These are phyloP conservation scores for Tulasnella sp. DNA, from an alignment of 768 basidiomycete genomes.

Conservation along the genomic window DNA sequence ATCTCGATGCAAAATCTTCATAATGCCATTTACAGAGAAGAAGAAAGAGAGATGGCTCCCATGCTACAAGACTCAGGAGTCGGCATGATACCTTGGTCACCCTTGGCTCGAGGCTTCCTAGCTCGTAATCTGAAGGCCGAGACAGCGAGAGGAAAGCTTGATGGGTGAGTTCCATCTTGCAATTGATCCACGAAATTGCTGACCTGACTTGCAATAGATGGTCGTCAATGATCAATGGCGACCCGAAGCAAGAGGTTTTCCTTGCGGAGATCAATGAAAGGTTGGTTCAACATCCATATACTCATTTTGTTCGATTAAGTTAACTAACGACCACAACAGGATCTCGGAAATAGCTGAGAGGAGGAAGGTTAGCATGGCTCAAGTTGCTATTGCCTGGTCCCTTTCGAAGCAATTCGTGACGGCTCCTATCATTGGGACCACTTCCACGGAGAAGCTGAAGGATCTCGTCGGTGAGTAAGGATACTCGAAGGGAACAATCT, in stretches of 20 bases:
- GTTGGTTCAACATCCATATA: not conserved
- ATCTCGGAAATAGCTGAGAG: slow-evolving; percentile 5
- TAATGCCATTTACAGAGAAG: slow-evolving; percentile 31
- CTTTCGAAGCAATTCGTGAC: slow-evolving; percentile 21
- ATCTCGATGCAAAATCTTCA: slow-evolving; percentile 31
- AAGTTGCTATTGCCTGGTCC: slow-evolving; percentile 25
- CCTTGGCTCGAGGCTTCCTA: slow-evolving; percentile 32
- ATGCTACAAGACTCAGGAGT: slow-evolving; percentile 28
- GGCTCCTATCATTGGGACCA: slow-evolving; percentile 30
- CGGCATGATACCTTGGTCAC: slow-evolving; percentile 32
- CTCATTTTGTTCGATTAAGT: not conserved
- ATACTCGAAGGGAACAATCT: not conserved
- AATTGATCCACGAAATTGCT: not conserved
- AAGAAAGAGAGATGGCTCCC: slow-evolving; percentile 31
- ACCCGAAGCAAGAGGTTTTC: not conserved
- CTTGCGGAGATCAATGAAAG: not conserved
- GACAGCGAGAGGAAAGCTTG: slow-evolving; percentile 28
- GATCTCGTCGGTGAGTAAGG: slow-evolving; percentile 9
- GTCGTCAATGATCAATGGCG: not conserved
- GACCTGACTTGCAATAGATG: not conserved
- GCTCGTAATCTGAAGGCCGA: slow-evolving; percentile 16
- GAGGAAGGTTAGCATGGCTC: slow-evolving; percentile 21
- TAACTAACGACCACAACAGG: not conserved
- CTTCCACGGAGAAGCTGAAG: slow-evolving; percentile 21
- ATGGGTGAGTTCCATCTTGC: not conserved